These are phyloP conservation scores for Acrodontium crateriforme DNA, from an alignment of 2,329 filamentous ascomycete species.

Conservation along the genomic window DNA sequence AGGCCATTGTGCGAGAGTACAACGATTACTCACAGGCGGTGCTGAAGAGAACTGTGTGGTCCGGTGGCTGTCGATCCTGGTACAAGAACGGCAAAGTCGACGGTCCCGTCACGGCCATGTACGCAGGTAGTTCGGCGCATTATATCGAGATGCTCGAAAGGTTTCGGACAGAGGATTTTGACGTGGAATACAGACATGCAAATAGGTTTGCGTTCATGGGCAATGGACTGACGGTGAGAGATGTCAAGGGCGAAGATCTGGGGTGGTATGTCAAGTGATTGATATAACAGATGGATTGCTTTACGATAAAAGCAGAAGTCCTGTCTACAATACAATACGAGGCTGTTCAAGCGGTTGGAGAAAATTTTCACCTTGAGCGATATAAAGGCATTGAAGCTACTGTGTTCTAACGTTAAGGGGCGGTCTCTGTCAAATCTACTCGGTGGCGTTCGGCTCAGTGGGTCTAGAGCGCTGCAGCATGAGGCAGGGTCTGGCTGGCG, in stretches of 20 bases:
- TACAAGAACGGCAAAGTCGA: slow-evolving; percentile 18
- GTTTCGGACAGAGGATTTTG: slow-evolving; percentile 4
- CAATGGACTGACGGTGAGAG: no score
- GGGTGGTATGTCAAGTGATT: not conserved
- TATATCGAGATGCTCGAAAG: slow-evolving; percentile 7
- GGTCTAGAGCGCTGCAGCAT: no score
- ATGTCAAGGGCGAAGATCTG: slow-evolving; percentile 1
- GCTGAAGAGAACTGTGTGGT: slow-evolving; percentile 20
- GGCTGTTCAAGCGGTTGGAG: no score
- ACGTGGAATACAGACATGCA: slow-evolving; percentile 4
- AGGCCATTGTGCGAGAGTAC: slow-evolving; percentile 17
- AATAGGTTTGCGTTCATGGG: slow-evolving; percentile 8
- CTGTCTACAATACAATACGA: no score
- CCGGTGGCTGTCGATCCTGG: slow-evolving; percentile 17
- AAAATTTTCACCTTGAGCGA: no score
- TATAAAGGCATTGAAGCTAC: no score
- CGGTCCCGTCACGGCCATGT: slow-evolving; percentile 20
- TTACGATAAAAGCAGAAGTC: no score
- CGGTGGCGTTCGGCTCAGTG: no score
- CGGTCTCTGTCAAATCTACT: no score
- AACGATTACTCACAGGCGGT: slow-evolving; percentile 19
- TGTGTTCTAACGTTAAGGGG: no score
- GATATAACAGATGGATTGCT: no score
- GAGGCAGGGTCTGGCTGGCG: no score
- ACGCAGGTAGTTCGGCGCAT: slow-evolving; percentile 12